Percentiles rank a stretch among this genome's conserved stretches.
Evolutionary conservation across 1,139 yeast genomes (phyloP).

Genomic region (Yamadazyma mexicana): DNA sequence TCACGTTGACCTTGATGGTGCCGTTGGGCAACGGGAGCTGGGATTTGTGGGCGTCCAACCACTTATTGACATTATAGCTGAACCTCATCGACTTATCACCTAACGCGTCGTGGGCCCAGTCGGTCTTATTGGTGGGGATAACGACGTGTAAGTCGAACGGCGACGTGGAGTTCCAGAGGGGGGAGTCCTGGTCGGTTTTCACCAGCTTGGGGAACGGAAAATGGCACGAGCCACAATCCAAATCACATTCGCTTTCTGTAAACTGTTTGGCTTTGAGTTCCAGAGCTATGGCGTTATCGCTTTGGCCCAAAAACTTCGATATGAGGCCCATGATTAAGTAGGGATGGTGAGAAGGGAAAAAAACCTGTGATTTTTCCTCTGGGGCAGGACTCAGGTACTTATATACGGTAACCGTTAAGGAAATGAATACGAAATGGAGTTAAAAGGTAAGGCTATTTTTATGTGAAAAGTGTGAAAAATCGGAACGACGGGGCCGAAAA

Average conservation of each 20-base stretch:
- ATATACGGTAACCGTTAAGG: no score
- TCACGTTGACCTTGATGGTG: slow-evolving; percentile 51
- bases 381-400: no score
- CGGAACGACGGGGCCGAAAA: no score
- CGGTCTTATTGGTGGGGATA: slow-evolving; percentile 79
- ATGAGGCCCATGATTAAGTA: slow-evolving; percentile 7
- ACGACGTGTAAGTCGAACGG: slow-evolving; percentile 71
- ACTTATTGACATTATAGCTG: slow-evolving; percentile 46
- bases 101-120: slow-evolving; percentile 81
- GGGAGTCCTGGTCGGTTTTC: slow-evolving; percentile 43
- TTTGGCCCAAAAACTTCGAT: background rate
- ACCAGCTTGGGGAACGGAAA: slow-evolving; percentile 58
- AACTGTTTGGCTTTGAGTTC: slow-evolving; percentile 29
- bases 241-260: slow-evolving; percentile 43
- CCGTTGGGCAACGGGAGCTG: slow-evolving; percentile 17
- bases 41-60: slow-evolving; percentile 36
- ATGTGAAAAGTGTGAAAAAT: no score
- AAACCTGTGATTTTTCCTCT: no score
- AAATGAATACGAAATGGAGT: no score
- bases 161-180: slow-evolving; percentile 71
- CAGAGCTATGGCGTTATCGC: background rate
- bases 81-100: slow-evolving; percentile 50
- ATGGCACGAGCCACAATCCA: slow-evolving; percentile 52
- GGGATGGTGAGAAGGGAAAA: no score
- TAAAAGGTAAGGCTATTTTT: no score